Conservation (phyloP, 805 yeast genomes). For the Candida mattraensis region DNA sequence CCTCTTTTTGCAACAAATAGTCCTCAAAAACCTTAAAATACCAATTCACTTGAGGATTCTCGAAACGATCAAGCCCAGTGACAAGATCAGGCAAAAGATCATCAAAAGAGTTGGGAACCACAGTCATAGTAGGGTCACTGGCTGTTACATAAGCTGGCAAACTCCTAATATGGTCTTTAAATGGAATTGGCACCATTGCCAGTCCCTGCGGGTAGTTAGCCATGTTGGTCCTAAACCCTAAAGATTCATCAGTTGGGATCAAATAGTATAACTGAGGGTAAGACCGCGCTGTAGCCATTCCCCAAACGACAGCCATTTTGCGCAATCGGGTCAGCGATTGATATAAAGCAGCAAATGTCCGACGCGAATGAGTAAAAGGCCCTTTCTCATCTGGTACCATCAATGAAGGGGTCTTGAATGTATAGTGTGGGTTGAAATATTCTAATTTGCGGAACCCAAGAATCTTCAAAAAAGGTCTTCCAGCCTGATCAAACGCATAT, state of each 20-base stretch:
- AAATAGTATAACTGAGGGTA: constrained; percentile 60
- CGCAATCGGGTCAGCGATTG: constrained; percentile 51
- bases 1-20: constrained; percentile 58
- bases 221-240: constrained; percentile 15
- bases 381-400: constrained; percentile 65
- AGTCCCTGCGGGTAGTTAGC: constrained; percentile 66
- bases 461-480: constrained; percentile 55
- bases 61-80: constrained; percentile 31
- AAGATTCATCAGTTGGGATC: constrained; percentile 46
- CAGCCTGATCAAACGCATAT: constrained; percentile 33
- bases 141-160: constrained; percentile 44
- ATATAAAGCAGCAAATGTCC: constrained; percentile 67
- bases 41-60: constrained; percentile 68
- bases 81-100: constrained; percentile 26
- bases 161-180: constrained; percentile 69
- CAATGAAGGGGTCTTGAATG: constrained; percentile 55
- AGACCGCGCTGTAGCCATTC: constrained; percentile 53
- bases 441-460: constrained; percentile 61
- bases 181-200: constrained; percentile 67
- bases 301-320: constrained; percentile 72
- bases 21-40: constrained; percentile 66
- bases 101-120: constrained; percentile 22
- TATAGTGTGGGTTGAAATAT: constrained; percentile 50
- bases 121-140: constrained; percentile 20
- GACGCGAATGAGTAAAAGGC: constrained; percentile 57